These are phyloP conservation scores for Pichia heedii DNA, from an alignment of 805 yeast species.

Conservation along the genomic window DNA sequence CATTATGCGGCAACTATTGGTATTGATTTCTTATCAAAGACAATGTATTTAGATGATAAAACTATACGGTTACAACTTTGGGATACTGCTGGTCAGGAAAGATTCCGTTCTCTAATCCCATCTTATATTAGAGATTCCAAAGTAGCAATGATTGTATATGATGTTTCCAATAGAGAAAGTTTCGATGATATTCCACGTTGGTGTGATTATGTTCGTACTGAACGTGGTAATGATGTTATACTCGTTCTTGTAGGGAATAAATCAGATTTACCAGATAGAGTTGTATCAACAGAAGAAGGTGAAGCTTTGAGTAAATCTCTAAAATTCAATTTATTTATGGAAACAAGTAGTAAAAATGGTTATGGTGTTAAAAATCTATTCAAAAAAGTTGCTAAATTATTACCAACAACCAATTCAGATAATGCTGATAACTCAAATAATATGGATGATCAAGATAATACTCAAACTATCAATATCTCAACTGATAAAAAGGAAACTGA, in stretches of 20 bases:
- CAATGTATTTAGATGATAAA: slow-evolving; percentile 93
- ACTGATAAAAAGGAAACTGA: slow-evolving; percentile 28
- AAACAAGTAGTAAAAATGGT: slow-evolving; percentile 92
- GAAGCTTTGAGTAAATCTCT: slow-evolving; percentile 63
- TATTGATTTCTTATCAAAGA: slow-evolving; percentile 84
- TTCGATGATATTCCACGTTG: slow-evolving; percentile 81
- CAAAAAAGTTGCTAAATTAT: slow-evolving; percentile 80
- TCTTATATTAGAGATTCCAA: slow-evolving; percentile 92
- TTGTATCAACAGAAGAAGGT: slow-evolving; percentile 78
- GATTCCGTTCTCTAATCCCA: slow-evolving; percentile 91
- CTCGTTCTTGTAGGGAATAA: slow-evolving; percentile 90
- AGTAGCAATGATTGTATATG: slow-evolving; percentile 96
- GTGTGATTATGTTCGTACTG: slow-evolving; percentile 91
- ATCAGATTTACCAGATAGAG: slow-evolving; percentile 69
- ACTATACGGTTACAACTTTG: slow-evolving; percentile 91
- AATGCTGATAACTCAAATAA: slow-evolving; percentile 17
- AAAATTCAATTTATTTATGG: slow-evolving; percentile 75
- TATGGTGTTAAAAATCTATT: slow-evolving; percentile 86
- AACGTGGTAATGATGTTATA: slow-evolving; percentile 83
- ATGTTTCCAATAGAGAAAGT: slow-evolving; percentile 77
- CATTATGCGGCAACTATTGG: slow-evolving; percentile 97
- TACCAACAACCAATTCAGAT: slow-evolving; percentile 57
- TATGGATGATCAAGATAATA: slow-evolving; percentile 9
- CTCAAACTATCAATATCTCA: slow-evolving; percentile 36
- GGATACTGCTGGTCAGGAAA: slow-evolving; percentile 98